Base-by-base conservation (phyloP, 129 eudicot genomes). In the Scalesia atractyloides region DNA sequence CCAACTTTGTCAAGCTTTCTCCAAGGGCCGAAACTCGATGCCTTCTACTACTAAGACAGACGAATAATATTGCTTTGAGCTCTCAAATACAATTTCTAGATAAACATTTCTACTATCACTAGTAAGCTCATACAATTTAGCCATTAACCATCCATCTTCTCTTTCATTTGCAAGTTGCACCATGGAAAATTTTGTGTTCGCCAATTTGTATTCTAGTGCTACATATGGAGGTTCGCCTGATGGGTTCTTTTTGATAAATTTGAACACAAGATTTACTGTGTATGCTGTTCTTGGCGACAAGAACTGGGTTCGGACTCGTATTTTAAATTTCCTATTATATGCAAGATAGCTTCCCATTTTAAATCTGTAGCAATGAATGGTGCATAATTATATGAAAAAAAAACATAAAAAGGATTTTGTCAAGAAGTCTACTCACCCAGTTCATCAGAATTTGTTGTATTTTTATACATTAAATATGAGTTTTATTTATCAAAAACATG, bases 191-290 rank as follows among this genome's bases (percentile, higher is more conserved):
- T 58, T 22, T 58, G 64, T 58, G 2, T 30, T 46, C 15, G 26
- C 36, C 9, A 7, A 5, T 34, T 19, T 58, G 64, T 58, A 58
- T 24, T 58, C 26, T 15, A 58, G 34, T 4, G 1, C n/a, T 41
- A 41, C 7, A 20, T 30, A 57, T 11, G n/a, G 53, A 48, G 53
- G 53, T 48, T 48, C 16, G 15, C 10, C 46, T 41, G 46, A 7
- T 9, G 46, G 46, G 46, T 41, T 41, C 46, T 41, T 41, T 41
- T 41, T 41, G 11, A 41, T 9, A 24, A 12, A 11, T 41, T 34
- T 37, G 41, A 39, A 71, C 41, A 71, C 65, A 39, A 68, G 60
- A 43, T 68, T 68, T 2, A 68, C 41, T 15, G 43, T 13, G 57
- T 68, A 68, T 22, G 24, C 26, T n/a, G 30, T 48, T 9, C 1